Evolutionary conservation across 768 basidiomycete genomes (phyloP).

Genomic region (Plicaturopsis crispa): DNA sequence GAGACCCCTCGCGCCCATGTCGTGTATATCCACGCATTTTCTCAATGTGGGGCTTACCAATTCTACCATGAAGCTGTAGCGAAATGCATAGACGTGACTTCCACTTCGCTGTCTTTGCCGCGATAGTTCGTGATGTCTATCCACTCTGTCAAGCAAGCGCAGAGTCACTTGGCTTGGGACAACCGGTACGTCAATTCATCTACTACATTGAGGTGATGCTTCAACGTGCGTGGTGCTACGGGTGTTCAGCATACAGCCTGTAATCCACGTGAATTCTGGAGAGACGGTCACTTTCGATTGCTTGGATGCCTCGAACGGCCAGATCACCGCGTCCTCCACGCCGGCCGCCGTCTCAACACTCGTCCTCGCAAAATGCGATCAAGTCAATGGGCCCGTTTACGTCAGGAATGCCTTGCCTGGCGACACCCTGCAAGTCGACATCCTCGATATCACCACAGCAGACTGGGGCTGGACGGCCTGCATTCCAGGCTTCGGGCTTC

Average conservation of each 20-base stretch:
- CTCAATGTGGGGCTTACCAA: no score
- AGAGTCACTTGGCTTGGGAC: conserved; percentile 53
- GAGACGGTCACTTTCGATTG: conserved; percentile 51
- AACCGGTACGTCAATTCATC: conserved; percentile 36
- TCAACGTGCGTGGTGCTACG: no score
- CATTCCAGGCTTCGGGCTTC: conserved; percentile 52
- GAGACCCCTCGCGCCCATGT: no score
- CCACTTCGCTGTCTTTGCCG: background rate
- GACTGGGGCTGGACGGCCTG: conserved; percentile 59
- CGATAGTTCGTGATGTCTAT: conserved; percentile 31
- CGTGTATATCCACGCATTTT: no score
- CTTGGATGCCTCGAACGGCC: conserved; percentile 57
- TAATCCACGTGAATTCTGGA: conserved; percentile 41
- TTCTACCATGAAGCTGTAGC: no score
- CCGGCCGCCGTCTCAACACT: conserved; percentile 27
- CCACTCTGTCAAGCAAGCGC: conserved; percentile 44
- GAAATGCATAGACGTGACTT: background rate
- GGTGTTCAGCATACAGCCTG: conserved; percentile 39
- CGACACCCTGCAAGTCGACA: conserved; percentile 54
- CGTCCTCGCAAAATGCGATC: conserved; percentile 41
- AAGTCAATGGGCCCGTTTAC: conserved; percentile 54
- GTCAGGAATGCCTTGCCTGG: conserved; percentile 44
- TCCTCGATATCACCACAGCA: conserved; percentile 42
- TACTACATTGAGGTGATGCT: no score
- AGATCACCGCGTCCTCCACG: conserved; percentile 39